Evolutionary conservation across 768 basidiomycete genomes (phyloP), one percentile per base, ranked within the genome.

Genomic region (Fibroporia radiculosa): DNA sequence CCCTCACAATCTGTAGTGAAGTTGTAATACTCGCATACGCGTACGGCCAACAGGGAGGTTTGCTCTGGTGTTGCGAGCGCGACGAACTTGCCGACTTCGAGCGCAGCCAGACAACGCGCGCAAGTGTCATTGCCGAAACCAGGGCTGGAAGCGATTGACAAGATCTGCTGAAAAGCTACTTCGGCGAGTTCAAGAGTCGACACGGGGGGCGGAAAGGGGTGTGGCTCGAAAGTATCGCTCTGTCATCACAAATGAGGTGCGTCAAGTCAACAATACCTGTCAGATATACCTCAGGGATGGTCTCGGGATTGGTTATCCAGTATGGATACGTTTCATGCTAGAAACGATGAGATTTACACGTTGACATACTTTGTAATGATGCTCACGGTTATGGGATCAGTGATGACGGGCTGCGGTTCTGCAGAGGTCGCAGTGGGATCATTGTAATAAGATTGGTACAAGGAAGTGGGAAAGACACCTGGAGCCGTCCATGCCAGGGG

Each of bases 351-450:
- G n/a, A n/a, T n/a, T n/a, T n/a, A n/a, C n/a, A n/a, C n/a, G n/a
- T n/a, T n/a, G n/a, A n/a, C n/a, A n/a, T n/a, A n/a, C n/a, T n/a
- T n/a, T n/a, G 16, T 20, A 8, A 20, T 7, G 7, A 36, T 38
- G 40, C 59, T 44, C 49, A 84, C 84, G 19, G 73, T 72, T 25
- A 85, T 73, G 10, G 82, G 80, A 56, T 88, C 84, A 8, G 82
- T 75, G 26, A 88, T 73, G 45, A 85, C 70, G n/a, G 84, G 85
- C 61, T 88, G 85, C 4, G 78, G 78, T 57, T 88, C 85, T 1
- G 70, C 76, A 11, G 74, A 74, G 1, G 85, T 87, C 25, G 75
- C 80, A 1, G 82, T 86, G 23, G 85, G 83, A 50, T 72, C 63
- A 59, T 85, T 86, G 64, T 79, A 84, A 59, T 86, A 88, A 40